Evolutionary conservation across 305 asterid genomes (phyloP), one percentile per base, ranked within the genome.

Genomic region (Fraxinus angustifolia): DNA sequence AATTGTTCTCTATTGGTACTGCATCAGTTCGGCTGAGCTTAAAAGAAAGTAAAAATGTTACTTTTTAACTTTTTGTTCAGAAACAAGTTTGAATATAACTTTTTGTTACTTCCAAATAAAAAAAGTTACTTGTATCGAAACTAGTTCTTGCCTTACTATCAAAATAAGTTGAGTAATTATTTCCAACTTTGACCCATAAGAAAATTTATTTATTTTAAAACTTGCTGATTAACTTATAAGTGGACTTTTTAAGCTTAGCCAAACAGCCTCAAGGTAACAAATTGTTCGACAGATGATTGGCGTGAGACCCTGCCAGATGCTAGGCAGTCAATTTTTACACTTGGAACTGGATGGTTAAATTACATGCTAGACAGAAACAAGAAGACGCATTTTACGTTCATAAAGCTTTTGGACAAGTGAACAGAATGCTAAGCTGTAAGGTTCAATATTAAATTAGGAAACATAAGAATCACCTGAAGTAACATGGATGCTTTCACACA

Each of bases 401-500:
- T 21, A 60, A 60, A 60, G 71, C 33, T 60, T 60, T 60, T 60
- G 71, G 33, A 60, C 33, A 8, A 60, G 33, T 21, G 71, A 60
- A 8, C 33, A 8, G 16, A 60, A 2, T 21, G 30, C 33, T 60
- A 60, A 56, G 33, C 33, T 28, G 3, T 8, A 60, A 8, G 71
- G 71, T 14, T 60, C 71, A 60, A 60, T 19, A 26, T 67, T 28
- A 67, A 67, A 67, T 4, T 3, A 3, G 10, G 36, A 67, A 28
- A 67, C 48, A 42, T 71, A 70, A 68, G 42, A 65, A 70, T 79
- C 72, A 93, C 98, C 97, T 91, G 97, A 80, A 94, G 94, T 40
- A 94, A 89, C 98, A 94, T 94, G 33, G 97, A 94, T 23, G 98
- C 97, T 85, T 94, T 94, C n/a, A 96, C 98, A 78, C 98, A 93